These are phyloP conservation scores for Globisporangium solare DNA, from an alignment of 352 stramenopile species.

Conservation along the genomic window DNA sequence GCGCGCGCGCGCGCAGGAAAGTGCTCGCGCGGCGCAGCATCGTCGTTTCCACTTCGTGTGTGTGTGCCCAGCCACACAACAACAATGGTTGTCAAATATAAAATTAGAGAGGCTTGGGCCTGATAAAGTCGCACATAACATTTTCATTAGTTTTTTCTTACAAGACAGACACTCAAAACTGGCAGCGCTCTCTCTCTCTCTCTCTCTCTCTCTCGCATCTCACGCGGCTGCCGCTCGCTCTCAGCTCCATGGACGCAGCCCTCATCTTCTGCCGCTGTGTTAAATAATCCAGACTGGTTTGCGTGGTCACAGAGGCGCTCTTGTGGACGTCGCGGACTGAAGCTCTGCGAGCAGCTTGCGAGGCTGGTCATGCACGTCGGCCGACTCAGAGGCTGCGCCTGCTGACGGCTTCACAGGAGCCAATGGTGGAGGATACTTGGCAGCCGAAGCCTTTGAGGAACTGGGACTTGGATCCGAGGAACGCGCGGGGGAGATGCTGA, in stretches of 20 bases:
- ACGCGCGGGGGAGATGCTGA: constrained; percentile 5
- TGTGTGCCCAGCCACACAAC: not conserved
- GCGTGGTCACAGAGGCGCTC: not conserved
- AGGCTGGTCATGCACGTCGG: constrained; percentile 7
- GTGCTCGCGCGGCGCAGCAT: constrained; percentile 1
- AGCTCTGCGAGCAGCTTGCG: constrained; percentile 13
- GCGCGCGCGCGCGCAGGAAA: not conserved
- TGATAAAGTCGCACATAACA: too few relatives aligned
- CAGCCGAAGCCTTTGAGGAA: not conserved
- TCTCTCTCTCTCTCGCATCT: too few relatives aligned
- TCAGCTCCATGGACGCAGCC: too few relatives aligned
- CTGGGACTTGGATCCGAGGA: not conserved
- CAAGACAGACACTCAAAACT: too few relatives aligned
- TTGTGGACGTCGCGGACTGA: constrained; percentile 8
- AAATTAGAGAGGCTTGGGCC: not conserved
- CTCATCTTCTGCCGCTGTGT: not conserved
- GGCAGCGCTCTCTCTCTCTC: too few relatives aligned
- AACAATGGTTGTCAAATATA: constrained; percentile 1
- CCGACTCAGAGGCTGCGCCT: not conserved
- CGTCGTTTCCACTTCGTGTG: not conserved
- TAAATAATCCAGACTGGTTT: constrained; percentile 10
- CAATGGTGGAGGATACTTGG: constrained; percentile 9
- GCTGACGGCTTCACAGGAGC: constrained; percentile 2
- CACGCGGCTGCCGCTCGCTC: too few relatives aligned
- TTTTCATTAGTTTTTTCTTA: too few relatives aligned